phyloP scores from a whole-genome alignment of 2,329 filamentous ascomycete genomes.

The Zymoseptoria ardabiliae region DNA sequence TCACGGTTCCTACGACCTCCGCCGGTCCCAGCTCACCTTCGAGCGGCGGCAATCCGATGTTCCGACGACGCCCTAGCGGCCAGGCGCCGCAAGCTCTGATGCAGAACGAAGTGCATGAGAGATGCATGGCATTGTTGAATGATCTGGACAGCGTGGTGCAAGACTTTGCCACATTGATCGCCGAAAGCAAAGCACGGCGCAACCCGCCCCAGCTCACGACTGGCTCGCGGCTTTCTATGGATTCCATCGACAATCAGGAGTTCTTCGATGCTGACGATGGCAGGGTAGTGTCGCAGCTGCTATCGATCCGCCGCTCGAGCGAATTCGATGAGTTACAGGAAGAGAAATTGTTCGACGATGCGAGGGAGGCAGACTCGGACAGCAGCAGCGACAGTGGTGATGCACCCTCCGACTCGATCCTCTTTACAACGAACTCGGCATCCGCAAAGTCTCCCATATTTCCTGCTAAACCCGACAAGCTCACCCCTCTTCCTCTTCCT shows the following conservation, averaged over 20 bases:
- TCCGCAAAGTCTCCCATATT: conserved; percentile 47
- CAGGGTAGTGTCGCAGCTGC: conserved; percentile 52
- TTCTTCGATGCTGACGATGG: conserved; percentile 85
- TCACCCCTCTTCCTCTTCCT: conserved; percentile 69
- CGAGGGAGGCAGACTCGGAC: conserved; percentile 51
- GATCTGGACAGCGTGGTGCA: conserved; percentile 77
- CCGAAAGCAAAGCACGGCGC: conserved; percentile 71
- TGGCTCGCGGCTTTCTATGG: conserved; percentile 60
- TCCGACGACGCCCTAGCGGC: conserved; percentile 15
- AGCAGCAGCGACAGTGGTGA: conserved; percentile 54
- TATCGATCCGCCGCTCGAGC: conserved; percentile 67
- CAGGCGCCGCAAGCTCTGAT: conserved; percentile 12
- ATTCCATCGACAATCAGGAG: conserved; percentile 75
- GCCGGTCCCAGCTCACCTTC: conserved; percentile 26
- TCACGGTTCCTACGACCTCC: conserved; percentile 38
- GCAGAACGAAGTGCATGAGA: conserved; percentile 60
- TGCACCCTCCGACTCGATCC: conserved; percentile 20
- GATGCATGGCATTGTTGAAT: conserved; percentile 73
- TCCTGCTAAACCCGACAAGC: conserved; percentile 65
- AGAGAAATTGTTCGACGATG: conserved; percentile 41
- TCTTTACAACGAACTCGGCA: conserved; percentile 14
- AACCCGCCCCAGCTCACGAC: conserved; percentile 39
- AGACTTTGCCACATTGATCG: conserved; percentile 72
- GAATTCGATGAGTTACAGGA: conserved; percentile 60
- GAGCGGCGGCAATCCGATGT: conserved; percentile 26